Percentiles rank a stretch among this genome's conserved stretches.
phyloP scores from a whole-genome alignment of 208 protist genomes.

The Leishmania gerbilli region DNA sequence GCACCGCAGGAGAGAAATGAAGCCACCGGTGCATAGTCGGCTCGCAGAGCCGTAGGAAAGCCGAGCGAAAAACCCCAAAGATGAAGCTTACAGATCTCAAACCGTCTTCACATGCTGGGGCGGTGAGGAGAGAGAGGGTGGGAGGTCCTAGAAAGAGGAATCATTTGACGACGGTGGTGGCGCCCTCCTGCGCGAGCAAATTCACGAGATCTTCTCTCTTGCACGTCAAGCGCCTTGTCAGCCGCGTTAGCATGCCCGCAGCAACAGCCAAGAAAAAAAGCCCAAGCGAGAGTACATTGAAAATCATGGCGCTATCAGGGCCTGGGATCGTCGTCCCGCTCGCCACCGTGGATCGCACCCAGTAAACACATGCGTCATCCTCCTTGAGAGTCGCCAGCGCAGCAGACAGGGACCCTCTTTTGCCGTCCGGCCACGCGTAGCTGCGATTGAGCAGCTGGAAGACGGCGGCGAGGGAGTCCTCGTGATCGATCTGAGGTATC shows the following conservation, averaged over 20 bases:
- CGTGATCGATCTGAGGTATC: slow-evolving; percentile 48
- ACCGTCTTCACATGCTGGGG: background rate
- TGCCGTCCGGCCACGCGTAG: slow-evolving; percentile 1
- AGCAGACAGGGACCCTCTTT: background rate
- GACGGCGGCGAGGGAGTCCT: slow-evolving; percentile 25
- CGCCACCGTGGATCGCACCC: slow-evolving; percentile 58
- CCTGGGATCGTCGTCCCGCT: slow-evolving; percentile 66
- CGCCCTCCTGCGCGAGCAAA: background rate
- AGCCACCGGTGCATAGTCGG: background rate
- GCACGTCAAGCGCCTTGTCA: slow-evolving; percentile 33
- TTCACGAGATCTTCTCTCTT: slow-evolving; percentile 13
- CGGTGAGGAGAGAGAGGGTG: slow-evolving; percentile 3
- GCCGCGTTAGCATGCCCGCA: slow-evolving; percentile 32
- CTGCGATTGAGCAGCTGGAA: slow-evolving; percentile 30
- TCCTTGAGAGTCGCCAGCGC: background rate
- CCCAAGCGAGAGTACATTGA: slow-evolving; percentile 70
- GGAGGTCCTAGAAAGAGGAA: background rate
- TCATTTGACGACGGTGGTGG: background rate
- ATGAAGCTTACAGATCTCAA: background rate
- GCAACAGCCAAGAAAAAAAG: slow-evolving; percentile 42
- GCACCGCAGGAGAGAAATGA: background rate
- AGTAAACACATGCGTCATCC: slow-evolving; percentile 20
- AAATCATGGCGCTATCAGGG: slow-evolving; percentile 80
- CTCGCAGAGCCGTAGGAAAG: background rate
- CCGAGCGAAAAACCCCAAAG: background rate